Base-by-base conservation (phyloP, 805 yeast species). In the Maudiozyma bulderi region DNA sequence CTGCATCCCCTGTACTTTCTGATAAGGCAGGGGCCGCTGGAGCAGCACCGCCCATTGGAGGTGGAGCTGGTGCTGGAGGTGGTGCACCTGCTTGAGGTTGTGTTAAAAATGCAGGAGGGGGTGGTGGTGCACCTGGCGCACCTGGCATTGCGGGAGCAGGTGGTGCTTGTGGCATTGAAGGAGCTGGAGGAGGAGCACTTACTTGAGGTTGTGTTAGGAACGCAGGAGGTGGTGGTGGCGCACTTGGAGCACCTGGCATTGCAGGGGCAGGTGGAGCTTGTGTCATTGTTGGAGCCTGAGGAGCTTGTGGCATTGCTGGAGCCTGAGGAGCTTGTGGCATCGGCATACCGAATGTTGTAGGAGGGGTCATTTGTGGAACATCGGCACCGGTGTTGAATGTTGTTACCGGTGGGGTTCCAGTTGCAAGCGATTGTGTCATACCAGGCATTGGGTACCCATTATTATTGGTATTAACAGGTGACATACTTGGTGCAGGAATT, bases 1-100 rank as follows among this genome's bases (percentile, higher is more conserved):
- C 82, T 1, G 71, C 68, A 55, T 75, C 89, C 5, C 69, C 80
- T 1, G 68, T 61, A 28, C 52, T 28, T 45, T 62, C 68, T n/a
- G 37, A 33, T 15, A 57, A 39, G 39, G 47, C 48, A 30, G 33
- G 11, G 11, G 49, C 47, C 9, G 49, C 43, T 3, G 54, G 42
- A 11, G 44, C 47, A 11, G 51, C 39, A 6, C 40, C 43, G 8
- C 46, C 50, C 45, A 49, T 49, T 30, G 53, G 47, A 8, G 56
- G 54, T 15, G 55, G 55, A 37, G 58, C 54, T 11, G 60, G 59
- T 8, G 56, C 52, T 13, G 55, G 50, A 7, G 48, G 48, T 8
- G 44, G 37, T 11, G 50, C 42, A 14, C 31, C 43, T 8, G 44
- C 32, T 8, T 20, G 44, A 8, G 39, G 39, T 38, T 39, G 37